Percentiles rank a stretch among this genome's conserved stretches.
Conservation (phyloP, 805 yeast genomes). For the Lachancea waltii region DNA sequence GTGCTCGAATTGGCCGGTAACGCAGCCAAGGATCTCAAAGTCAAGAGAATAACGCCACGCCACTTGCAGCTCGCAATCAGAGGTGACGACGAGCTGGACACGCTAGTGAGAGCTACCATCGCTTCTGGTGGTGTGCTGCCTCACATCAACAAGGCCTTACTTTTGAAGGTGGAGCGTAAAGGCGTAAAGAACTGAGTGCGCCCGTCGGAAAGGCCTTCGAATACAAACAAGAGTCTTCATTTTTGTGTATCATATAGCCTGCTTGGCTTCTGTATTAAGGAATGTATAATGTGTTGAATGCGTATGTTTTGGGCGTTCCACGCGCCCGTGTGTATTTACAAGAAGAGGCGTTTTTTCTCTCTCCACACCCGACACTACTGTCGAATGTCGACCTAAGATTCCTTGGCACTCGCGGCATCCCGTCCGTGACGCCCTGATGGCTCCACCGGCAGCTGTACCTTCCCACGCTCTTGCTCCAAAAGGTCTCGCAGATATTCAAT, state of each 20-base stretch:
- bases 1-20: constrained; percentile 96
- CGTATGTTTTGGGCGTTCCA: not conserved
- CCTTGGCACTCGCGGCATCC: too few species aligned
- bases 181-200: constrained; percentile 12
- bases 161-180: constrained; percentile 60
- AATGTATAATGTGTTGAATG: constrained; percentile 7
- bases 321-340: too few species aligned
- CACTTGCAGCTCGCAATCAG: constrained; percentile 95
- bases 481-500: constrained; percentile 49
- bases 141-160: constrained; percentile 76
- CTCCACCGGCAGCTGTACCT: too few species aligned
- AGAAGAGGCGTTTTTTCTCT: too few species aligned
- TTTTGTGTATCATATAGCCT: constrained; percentile 5
- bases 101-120: constrained; percentile 88
- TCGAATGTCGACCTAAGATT: too few species aligned
- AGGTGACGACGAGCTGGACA: constrained; percentile 96
- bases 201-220: too few species aligned
- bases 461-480: too few species aligned
- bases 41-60: constrained; percentile 96
- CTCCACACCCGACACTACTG: too few species aligned
- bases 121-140: constrained; percentile 99
- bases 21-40: constrained; percentile 93
- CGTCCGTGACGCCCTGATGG: too few species aligned
- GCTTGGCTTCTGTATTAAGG: constrained; percentile 5
- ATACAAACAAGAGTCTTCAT: too few species aligned